phyloP scores from a whole-genome alignment of 1,139 yeast genomes.

The Suhomyces atakaporum region DNA sequence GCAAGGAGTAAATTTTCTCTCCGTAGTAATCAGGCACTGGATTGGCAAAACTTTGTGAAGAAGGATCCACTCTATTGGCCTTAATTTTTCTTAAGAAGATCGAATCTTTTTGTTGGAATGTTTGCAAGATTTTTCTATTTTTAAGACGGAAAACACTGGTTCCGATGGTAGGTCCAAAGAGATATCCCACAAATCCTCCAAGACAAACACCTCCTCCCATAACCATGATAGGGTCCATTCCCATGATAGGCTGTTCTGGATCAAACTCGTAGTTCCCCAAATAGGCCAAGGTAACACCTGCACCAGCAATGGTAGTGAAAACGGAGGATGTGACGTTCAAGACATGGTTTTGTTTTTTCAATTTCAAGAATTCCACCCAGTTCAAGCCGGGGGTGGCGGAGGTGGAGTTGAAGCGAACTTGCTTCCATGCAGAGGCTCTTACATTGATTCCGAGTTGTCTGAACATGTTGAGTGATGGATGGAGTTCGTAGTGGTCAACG shows the following conservation, averaged over 20 bases:
- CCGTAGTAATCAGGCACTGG: constrained; percentile 99
- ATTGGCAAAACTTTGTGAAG: constrained; percentile 87
- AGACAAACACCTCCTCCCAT: constrained; percentile 64
- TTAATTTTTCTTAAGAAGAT: constrained; percentile 72
- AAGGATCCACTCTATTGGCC: constrained; percentile 85
- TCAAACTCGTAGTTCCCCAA: constrained; percentile 84
- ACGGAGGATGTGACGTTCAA: constrained; percentile 69
- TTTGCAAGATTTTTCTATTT: constrained; percentile 47
- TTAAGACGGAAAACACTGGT: constrained; percentile 61
- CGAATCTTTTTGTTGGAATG: constrained; percentile 64
- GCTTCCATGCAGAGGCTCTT: constrained; percentile 9
- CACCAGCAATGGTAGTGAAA: constrained; percentile 67
- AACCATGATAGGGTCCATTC: constrained; percentile 84
- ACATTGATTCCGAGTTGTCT: constrained; percentile 20
- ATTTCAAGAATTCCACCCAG: constrained; percentile 79
- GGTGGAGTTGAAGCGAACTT: constrained; percentile 28
- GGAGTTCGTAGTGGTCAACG: not conserved
- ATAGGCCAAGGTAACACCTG: constrained; percentile 71
- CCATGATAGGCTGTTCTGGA: constrained; percentile 81
- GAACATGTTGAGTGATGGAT: constrained; percentile 9
- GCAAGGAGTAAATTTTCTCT: constrained; percentile 84
- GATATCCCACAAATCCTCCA: constrained; percentile 77
- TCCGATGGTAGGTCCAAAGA: constrained; percentile 85
- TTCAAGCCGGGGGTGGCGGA: constrained; percentile 29
- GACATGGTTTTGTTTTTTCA: constrained; percentile 74